Evolutionary conservation across 1,284 basidiomycete species (phyloP).

Genomic region (Vanrija humicola): DNA sequence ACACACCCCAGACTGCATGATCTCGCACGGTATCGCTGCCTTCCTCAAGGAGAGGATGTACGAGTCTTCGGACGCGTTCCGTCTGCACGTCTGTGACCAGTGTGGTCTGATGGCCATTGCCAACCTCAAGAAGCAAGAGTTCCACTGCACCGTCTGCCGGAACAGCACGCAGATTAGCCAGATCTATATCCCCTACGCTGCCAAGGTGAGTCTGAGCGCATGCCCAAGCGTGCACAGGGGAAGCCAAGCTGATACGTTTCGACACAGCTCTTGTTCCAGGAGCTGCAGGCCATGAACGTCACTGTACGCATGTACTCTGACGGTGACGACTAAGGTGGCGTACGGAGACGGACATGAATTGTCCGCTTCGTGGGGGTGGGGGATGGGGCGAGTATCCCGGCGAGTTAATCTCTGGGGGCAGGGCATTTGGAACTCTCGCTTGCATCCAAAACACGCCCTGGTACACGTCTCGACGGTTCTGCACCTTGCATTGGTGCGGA

Average conservation of each 20-base stretch:
- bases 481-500: too few species aligned
- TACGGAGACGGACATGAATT: too few species aligned
- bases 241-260: not conserved
- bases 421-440: too few species aligned
- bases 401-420: too few species aligned
- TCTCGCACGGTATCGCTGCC: slow-evolving; percentile 96
- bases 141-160: slow-evolving; percentile 67
- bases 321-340: slow-evolving; percentile 6
- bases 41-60: slow-evolving; percentile 95
- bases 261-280: slow-evolving; percentile 18
- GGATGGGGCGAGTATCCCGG: not conserved
- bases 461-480: too few species aligned
- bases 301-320: slow-evolving; percentile 23
- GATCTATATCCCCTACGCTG: slow-evolving; percentile 84
- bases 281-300: slow-evolving; percentile 36
- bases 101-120: slow-evolving; percentile 93
- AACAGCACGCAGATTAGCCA: slow-evolving; percentile 93
- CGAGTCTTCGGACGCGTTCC: slow-evolving; percentile 81
- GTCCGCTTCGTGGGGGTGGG: not conserved
- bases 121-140: slow-evolving; percentile 64
- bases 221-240: not conserved
- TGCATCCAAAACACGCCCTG: too few species aligned
- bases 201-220: slow-evolving; percentile 42
- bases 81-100: slow-evolving; percentile 91
- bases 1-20: slow-evolving; percentile 67